Evolutionary conservation across 805 yeast species (phyloP), one percentile per base, ranked within the genome.

Genomic region (Ogataea methanolica): DNA sequence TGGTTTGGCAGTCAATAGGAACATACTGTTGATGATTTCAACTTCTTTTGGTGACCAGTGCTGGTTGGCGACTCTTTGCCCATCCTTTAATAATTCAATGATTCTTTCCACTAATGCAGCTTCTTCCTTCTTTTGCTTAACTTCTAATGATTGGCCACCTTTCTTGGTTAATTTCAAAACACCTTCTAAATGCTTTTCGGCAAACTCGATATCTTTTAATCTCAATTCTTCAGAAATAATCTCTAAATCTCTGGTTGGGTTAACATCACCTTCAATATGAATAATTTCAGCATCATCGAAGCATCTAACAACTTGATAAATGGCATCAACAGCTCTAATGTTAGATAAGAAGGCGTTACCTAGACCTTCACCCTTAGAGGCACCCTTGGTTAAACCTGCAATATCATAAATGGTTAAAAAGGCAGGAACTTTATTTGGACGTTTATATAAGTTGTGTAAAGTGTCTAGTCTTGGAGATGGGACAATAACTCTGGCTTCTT

Each of bases 331-430:
- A 42, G 96, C 94, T 72, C 98, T 82, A 62, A 94, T 94, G 69
- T 94, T 91, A 58, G 96, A 85, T 73, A 94, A 81, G 79, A 94
- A 94, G 54, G 96, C 96, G 70, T 94, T 94, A 65, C 99, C 99
- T 57, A 94, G 81, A 67, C 99, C 99, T 72, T 90, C 97, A 69
- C 98, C 98, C 46, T 87, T 85, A 51, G 89, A 82, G 36, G 98
- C 97, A 72, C 97, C 97, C 72, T 88, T 88, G 56, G 98, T 92
- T 67, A 94, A 78, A 69, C 99, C 99, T 50, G 99, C 99, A 71
- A 94, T 94, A 73, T 94, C 99, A 64, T 88, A 90, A 49, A 94
- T 82, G 49, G 97, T 92, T 69, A 92, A 82, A 65, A 78, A 84
- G 16, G 98, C 97, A 50, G 97, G 97, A 50, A 92, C 90, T 65